Percentiles rank a stretch among this genome's conserved stretches.
These are phyloP conservation scores for Cephaloascus fragrans DNA, from an alignment of 805 yeast genomes.

Conservation along the genomic window DNA sequence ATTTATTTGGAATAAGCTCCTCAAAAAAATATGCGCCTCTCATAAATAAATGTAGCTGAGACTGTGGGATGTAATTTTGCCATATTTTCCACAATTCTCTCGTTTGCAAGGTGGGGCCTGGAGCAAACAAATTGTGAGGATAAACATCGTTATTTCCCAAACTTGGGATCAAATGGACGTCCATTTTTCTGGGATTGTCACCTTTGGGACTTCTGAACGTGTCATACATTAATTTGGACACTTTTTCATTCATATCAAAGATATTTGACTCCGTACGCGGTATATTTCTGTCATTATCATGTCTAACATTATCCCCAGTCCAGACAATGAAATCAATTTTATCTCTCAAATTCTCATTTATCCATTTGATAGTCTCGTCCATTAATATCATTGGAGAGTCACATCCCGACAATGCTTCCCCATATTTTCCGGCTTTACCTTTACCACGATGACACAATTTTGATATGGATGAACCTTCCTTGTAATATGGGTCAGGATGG, in stretches of 20 bases:
- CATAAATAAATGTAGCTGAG: constrained; percentile 65
- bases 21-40: constrained; percentile 65
- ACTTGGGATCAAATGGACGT: constrained; percentile 50
- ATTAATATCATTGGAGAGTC: constrained; percentile 62
- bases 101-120: constrained; percentile 86
- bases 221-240: constrained; percentile 41
- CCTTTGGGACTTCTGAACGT: constrained; percentile 41
- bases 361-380: constrained; percentile 38
- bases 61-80: constrained; percentile 65
- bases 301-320: constrained; percentile 37
- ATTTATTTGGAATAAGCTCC: constrained; percentile 70
- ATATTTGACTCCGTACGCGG: constrained; percentile 30
- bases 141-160: constrained; percentile 84
- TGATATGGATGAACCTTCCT: constrained; percentile 37
- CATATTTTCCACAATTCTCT: constrained; percentile 68
- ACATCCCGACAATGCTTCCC: constrained; percentile 70
- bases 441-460: constrained; percentile 49
- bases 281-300: constrained; percentile 29
- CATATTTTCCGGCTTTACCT: constrained; percentile 55
- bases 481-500: constrained; percentile 71
- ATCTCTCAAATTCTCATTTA: constrained; percentile 24
- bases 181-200: constrained; percentile 32
- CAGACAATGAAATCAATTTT: constrained; percentile 34
- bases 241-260: constrained; percentile 28
- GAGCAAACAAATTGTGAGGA: constrained; percentile 78